Evolutionary conservation across 1,284 basidiomycete species (phyloP).

Genomic region (Xanthoconium separans): DNA sequence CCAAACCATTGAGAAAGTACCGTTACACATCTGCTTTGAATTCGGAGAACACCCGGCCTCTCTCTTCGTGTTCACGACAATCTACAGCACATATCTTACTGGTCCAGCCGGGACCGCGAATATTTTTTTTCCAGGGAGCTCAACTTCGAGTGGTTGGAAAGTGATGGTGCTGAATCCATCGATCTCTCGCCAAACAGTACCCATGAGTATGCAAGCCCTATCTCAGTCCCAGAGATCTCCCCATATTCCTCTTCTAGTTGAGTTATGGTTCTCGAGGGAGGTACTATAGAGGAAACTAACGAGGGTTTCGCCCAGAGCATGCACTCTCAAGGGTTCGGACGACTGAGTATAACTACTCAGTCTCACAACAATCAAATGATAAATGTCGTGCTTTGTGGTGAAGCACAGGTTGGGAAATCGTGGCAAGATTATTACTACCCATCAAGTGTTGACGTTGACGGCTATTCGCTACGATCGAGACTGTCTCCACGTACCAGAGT

Average conservation of each 20-base stretch:
- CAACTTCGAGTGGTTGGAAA: constrained; percentile 66
- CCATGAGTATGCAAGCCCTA: neutral
- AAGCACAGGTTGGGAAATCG: neutral
- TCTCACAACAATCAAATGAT: neutral
- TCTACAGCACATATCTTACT: constrained; percentile 73
- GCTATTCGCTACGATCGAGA: neutral
- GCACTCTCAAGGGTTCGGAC: no score
- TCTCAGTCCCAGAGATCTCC: neutral
- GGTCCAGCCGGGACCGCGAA: constrained; percentile 93
- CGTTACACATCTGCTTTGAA: constrained; percentile 44
- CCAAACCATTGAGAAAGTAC: constrained; percentile 72
- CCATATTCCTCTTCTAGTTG: neutral
- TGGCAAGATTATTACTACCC: neutral
- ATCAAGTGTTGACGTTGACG: neutral
- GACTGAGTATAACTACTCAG: neutral
- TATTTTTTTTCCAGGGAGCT: constrained; percentile 77
- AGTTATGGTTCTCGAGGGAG: neutral
- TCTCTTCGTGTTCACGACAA: neutral
- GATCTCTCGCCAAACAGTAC: neutral
- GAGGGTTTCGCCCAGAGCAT: neutral
- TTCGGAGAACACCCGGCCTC: neutral
- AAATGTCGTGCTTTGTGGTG: constrained; percentile 4
- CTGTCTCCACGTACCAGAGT: neutral
- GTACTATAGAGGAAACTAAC: neutral
- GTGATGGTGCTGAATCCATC: neutral